These are phyloP conservation scores for Gossypium davidsonii DNA, from an alignment of 441 rosid genomes.

Conservation along the genomic window DNA sequence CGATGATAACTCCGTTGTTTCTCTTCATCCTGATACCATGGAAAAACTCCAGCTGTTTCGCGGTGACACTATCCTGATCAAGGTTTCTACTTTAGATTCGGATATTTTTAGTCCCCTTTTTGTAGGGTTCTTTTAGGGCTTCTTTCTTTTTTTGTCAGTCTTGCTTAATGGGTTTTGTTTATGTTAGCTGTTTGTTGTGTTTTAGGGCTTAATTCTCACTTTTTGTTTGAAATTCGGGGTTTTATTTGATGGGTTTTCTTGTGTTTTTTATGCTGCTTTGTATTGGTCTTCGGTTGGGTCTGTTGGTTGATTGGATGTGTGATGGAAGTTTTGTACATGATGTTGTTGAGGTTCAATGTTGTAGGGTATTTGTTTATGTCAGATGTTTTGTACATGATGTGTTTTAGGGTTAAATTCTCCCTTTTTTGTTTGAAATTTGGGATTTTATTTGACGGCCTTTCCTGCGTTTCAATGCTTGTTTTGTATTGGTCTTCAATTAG, in stretches of 20 bases:
- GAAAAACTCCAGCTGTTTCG: constrained; percentile 93
- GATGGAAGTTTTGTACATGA: background rate
- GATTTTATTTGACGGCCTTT: constrained; percentile 4
- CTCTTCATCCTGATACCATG: constrained; percentile 77
- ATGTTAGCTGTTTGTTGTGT: constrained; percentile 7
- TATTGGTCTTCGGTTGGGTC: background rate
- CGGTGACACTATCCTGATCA: constrained; percentile 75
- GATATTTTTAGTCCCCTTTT: background rate
- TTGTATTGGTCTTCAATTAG: background rate
- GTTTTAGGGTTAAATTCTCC: constrained; percentile 2
- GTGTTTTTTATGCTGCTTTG: background rate
- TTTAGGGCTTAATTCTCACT: background rate
- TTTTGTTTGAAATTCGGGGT: background rate
- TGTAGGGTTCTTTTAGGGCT: background rate
- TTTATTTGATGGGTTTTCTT: background rate
- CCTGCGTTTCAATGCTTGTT: background rate
- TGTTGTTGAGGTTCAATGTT: constrained; percentile 8
- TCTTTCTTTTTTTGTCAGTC: background rate
- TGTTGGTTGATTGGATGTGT: background rate
- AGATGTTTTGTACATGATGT: background rate
- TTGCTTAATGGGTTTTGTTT: background rate
- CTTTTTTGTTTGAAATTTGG: background rate
- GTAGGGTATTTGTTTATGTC: background rate
- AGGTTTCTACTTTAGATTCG: constrained; percentile 39
- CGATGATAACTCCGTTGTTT: constrained; percentile 79